These are phyloP conservation scores for Calamus simplicifolius DNA, from an alignment of 176 grass and related monocot species.

Conservation along the genomic window DNA sequence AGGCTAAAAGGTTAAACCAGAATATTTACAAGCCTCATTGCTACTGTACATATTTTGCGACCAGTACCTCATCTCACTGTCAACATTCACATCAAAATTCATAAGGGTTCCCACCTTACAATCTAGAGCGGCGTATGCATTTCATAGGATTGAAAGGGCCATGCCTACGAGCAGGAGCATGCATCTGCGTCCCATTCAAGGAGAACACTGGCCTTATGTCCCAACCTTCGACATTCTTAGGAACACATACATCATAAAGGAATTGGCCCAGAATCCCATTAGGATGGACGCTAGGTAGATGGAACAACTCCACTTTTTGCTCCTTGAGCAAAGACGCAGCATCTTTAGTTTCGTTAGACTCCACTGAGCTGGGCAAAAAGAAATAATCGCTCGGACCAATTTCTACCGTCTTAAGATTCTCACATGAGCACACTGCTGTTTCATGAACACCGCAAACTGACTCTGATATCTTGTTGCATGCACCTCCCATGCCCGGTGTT, in stretches of 20 bases:
- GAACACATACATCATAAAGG: slow-evolving; percentile 77
- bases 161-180: slow-evolving; percentile 32
- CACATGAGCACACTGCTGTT: slow-evolving; percentile 57
- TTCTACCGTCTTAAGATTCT: slow-evolving; percentile 57
- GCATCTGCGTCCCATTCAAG: slow-evolving; percentile 39
- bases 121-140: slow-evolving; percentile 62
- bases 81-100: too few species aligned
- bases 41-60: too few species aligned
- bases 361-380: slow-evolving; percentile 52
- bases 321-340: slow-evolving; percentile 42
- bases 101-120: slow-evolving; percentile 19
- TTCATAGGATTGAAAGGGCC: slow-evolving; percentile 78
- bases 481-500: slow-evolving; percentile 18
- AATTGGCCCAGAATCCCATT: slow-evolving; percentile 86
- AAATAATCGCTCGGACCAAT: slow-evolving; percentile 59
- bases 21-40: too few species aligned
- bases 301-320: slow-evolving; percentile 39
- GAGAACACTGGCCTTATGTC: slow-evolving; percentile 68
- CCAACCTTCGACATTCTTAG: slow-evolving; percentile 87
- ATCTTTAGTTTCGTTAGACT: slow-evolving; percentile 43
- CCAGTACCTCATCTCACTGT: too few species aligned
- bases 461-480: slow-evolving; percentile 52
- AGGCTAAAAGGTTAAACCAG: too few species aligned
- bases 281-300: slow-evolving; percentile 62
- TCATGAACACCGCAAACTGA: slow-evolving; percentile 80